These are phyloP conservation scores for Tagetes erecta DNA, from an alignment of 129 eudicot species.

Conservation along the genomic window DNA sequence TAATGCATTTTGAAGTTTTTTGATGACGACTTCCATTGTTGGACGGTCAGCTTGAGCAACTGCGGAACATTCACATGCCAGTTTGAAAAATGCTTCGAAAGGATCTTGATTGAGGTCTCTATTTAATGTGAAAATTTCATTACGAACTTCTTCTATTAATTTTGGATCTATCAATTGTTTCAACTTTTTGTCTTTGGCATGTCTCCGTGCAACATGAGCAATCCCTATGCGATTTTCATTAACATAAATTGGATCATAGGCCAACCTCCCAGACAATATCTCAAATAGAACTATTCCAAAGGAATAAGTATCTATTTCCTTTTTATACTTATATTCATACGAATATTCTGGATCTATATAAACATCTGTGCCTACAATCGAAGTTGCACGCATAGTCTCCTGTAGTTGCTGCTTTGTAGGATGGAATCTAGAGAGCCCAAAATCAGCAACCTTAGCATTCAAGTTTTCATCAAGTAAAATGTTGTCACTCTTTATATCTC, in stretches of 20 bases:
- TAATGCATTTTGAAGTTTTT: not conserved
- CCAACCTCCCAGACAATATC: not conserved
- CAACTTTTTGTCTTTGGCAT: not conserved
- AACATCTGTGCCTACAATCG: not conserved
- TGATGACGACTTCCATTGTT: not conserved
- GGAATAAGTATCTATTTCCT: slow-evolving; percentile 6
- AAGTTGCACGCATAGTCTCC: not conserved
- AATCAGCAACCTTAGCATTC: slow-evolving; percentile 2
- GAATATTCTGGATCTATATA: slow-evolving; percentile 9
- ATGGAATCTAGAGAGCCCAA: slow-evolving; percentile 12
- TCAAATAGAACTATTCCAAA: slow-evolving; percentile 15
- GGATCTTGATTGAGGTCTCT: slow-evolving; percentile 7
- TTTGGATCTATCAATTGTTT: slow-evolving; percentile 12
- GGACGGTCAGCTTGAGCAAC: slow-evolving; percentile 1
- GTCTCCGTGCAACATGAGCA: slow-evolving; percentile 12
- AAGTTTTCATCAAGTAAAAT: slow-evolving; percentile 3
- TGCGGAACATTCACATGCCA: not conserved
- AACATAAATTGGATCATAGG: not conserved
- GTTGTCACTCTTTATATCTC: slow-evolving; percentile 15
- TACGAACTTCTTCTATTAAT: not conserved
- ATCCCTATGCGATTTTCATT: not conserved
- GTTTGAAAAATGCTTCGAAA: not conserved
- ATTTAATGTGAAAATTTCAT: not conserved
- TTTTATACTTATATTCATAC: not conserved
- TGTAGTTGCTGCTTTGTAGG: not conserved